Evolutionary conservation across 2,329 filamentous ascomycete genomes (phyloP).

Genomic region (Diaporthe humulicola): DNA sequence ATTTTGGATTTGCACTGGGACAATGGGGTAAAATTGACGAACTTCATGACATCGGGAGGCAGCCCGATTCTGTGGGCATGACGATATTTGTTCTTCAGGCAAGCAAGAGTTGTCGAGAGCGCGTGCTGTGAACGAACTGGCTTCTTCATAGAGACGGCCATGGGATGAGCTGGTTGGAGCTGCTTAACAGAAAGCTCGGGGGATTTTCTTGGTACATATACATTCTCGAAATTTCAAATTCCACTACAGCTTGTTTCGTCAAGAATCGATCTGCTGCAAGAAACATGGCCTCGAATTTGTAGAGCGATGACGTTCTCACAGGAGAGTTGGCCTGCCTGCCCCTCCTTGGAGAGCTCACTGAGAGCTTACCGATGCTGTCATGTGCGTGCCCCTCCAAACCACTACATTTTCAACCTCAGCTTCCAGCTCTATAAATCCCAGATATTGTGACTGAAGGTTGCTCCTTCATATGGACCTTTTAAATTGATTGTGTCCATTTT

Average conservation of each 20-base stretch:
- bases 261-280: too few relatives aligned
- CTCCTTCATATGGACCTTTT: neutral
- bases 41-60: neutral
- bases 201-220: slow-evolving; percentile 26
- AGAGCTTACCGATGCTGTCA: neutral
- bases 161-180: neutral
- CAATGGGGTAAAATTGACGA: neutral
- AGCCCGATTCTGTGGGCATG: neutral
- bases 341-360: neutral
- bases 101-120: neutral
- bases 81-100: neutral
- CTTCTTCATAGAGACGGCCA: neutral
- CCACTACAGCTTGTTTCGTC: neutral
- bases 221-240: neutral
- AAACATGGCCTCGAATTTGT: neutral
- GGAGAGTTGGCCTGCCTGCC: neutral
- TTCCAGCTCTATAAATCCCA: neutral
- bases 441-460: neutral
- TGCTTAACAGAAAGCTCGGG: neutral
- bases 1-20: neutral
- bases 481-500: neutral
- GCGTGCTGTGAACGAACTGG: too few relatives aligned
- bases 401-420: neutral
- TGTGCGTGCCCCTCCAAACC: neutral
- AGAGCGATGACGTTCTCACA: neutral